A percentile compares a stretch with the other conserved stretches of the same genome.
phyloP scores from a whole-genome alignment of 225 moss, liverwort and hornwort genomes.

The Pseudisothecium myosuroides region DNA sequence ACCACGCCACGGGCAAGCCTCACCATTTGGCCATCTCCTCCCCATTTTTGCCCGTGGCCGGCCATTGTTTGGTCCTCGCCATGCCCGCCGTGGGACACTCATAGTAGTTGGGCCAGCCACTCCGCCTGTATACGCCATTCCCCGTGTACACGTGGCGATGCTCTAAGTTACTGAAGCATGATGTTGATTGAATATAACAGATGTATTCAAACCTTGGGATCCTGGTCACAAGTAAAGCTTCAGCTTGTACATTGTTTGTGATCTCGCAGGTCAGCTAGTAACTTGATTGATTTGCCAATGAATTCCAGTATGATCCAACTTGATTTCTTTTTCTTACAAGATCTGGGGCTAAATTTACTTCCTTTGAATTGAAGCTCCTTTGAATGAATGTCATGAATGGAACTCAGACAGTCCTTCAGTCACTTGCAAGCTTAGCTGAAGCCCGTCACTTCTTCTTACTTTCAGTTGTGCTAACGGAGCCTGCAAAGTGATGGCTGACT shows the following conservation, averaged over 20 bases:
- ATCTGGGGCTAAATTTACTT: neutral
- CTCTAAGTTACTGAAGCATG: neutral
- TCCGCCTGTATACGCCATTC: too few relatives aligned
- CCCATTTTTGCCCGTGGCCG: too few relatives aligned
- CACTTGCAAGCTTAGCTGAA: neutral
- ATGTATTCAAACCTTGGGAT: neutral
- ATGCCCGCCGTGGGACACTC: too few relatives aligned
- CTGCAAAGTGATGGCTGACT: neutral
- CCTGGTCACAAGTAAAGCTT: neutral
- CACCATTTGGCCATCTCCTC: too few relatives aligned
- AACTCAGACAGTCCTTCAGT: neutral
- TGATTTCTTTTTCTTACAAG: neutral
- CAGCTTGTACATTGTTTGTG: neutral
- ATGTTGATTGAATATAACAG: neutral
- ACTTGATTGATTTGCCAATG: neutral
- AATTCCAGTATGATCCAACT: neutral
- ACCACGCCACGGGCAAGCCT: too few relatives aligned
- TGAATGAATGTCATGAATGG: neutral
- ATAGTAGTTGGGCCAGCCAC: too few relatives aligned
- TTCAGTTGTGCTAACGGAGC: neutral
- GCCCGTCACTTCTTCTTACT: neutral
- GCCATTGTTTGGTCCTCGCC: too few relatives aligned
- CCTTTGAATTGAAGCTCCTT: neutral
- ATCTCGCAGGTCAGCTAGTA: neutral
- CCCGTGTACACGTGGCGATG: too few relatives aligned